Evolutionary conservation across 139 green algal species (phyloP).

Genomic region (Haematococcus lacustris): DNA sequence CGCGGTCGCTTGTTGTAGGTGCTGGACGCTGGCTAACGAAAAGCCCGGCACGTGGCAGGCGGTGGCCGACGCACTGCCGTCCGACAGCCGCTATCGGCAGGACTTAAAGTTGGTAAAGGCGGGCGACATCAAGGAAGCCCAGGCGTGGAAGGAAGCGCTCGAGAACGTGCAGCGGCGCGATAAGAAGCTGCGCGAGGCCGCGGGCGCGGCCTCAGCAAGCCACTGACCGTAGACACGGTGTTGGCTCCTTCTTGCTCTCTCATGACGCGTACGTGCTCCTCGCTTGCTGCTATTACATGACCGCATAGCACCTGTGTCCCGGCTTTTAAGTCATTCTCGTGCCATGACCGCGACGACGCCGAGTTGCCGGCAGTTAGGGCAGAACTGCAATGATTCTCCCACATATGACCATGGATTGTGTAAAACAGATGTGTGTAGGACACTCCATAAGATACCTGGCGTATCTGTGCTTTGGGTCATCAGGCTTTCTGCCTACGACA

Average conservation of each 20-base stretch:
- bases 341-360: background rate
- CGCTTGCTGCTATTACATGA: background rate
- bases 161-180: constrained; percentile 35
- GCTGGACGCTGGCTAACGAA: constrained; percentile 51
- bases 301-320: background rate
- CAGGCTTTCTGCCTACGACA: too few species aligned
- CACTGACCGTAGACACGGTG: background rate
- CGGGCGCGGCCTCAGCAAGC: background rate
- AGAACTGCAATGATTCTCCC: too few species aligned
- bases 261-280: background rate
- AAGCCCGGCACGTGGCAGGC: constrained; percentile 30
- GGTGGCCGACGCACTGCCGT: constrained; percentile 39
- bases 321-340: background rate
- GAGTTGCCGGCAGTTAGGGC: background rate
- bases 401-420: too few species aligned
- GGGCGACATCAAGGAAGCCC: background rate
- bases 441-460: too few species aligned
- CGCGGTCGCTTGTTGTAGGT: constrained; percentile 5
- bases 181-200: constrained; percentile 32
- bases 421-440: too few species aligned
- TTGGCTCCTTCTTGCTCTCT: background rate
- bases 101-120: constrained; percentile 49
- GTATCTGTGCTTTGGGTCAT: too few species aligned
- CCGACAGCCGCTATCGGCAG: constrained; percentile 48
- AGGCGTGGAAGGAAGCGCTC: constrained; percentile 37